These are phyloP conservation scores for Yamadazyma spencermartinsiae DNA, from an alignment of 1,139 yeast genomes.

Conservation along the genomic window DNA sequence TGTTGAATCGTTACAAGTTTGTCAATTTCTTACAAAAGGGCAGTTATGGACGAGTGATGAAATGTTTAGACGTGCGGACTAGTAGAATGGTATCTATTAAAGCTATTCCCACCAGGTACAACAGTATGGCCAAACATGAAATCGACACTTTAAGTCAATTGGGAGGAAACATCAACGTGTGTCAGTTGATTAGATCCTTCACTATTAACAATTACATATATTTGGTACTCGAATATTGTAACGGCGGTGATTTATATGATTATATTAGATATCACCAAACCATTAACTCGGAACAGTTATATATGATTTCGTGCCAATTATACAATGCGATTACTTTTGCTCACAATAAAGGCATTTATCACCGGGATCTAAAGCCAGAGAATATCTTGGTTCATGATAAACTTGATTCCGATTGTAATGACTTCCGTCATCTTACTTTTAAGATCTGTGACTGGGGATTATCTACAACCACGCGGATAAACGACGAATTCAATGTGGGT, in stretches of 20 bases:
- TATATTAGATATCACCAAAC: constrained; percentile 23
- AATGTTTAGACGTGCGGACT: constrained; percentile 38
- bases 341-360: constrained; percentile 47
- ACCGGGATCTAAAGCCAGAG: constrained; percentile 58
- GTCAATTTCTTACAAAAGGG: constrained; percentile 48
- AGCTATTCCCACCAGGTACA: constrained; percentile 13
- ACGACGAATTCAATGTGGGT: constrained; percentile 51
- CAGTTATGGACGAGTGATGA: constrained; percentile 53
- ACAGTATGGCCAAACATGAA: constrained; percentile 47
- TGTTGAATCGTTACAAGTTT: constrained; percentile 37
- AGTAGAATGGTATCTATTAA: constrained; percentile 36
- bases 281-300: constrained; percentile 23
- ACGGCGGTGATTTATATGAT: constrained; percentile 34
- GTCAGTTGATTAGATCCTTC: constrained; percentile 45
- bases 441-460: constrained; percentile 62
- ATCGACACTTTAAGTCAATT: constrained; percentile 40
- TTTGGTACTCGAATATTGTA: constrained; percentile 51
- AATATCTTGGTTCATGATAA: constrained; percentile 44
- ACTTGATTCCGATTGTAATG: background rate
- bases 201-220: constrained; percentile 41
- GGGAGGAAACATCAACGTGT: constrained; percentile 38
- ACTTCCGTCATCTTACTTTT: constrained; percentile 22
- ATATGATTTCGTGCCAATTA: constrained; percentile 36
- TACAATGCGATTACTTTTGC: constrained; percentile 40
- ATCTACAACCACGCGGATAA: constrained; percentile 38